These are phyloP conservation scores for Cladosporium sp. DNA, from an alignment of 2,329 filamentous ascomycete species.

Conservation along the genomic window DNA sequence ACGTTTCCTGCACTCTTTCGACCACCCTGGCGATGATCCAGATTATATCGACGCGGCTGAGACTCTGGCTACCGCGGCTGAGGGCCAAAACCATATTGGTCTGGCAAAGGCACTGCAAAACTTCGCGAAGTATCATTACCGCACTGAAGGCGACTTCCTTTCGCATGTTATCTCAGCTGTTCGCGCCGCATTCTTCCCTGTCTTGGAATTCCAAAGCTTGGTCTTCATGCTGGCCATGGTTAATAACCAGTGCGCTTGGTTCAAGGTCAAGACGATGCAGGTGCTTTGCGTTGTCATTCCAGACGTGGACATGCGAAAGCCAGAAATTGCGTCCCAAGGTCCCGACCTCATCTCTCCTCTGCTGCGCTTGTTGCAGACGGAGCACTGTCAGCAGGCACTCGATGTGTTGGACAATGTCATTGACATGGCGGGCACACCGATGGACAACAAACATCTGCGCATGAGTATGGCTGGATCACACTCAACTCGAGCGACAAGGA, in stretches of 20 bases:
- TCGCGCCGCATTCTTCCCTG: slow-evolving; percentile 72
- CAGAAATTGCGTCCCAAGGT: slow-evolving; percentile 83
- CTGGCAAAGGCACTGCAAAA: slow-evolving; percentile 66
- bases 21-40: slow-evolving; percentile 56
- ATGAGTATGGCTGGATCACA: slow-evolving; percentile 97
- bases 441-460: slow-evolving; percentile 88
- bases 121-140: slow-evolving; percentile 65
- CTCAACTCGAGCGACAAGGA: slow-evolving; percentile 72
- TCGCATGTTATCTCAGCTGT: slow-evolving; percentile 69
- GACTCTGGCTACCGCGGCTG: slow-evolving; percentile 67
- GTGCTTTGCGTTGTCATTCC: slow-evolving; percentile 81
- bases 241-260: slow-evolving; percentile 83
- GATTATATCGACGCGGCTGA: slow-evolving; percentile 61
- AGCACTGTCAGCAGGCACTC: slow-evolving; percentile 87
- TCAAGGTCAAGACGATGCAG: slow-evolving; percentile 89
- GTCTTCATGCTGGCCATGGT: slow-evolving; percentile 88
- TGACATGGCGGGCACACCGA: slow-evolving; percentile 78
- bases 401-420: slow-evolving; percentile 93
- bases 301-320: slow-evolving; percentile 86
- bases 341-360: slow-evolving; percentile 94
- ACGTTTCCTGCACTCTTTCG: slow-evolving; percentile 74
- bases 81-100: slow-evolving; percentile 63
- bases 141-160: slow-evolving; percentile 70
- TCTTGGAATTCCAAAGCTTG: slow-evolving; percentile 76
- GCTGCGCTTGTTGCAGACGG: slow-evolving; percentile 81